Conservation (phyloP, 441 rosid species). For the Pelargonium myrrhifolium region DNA sequence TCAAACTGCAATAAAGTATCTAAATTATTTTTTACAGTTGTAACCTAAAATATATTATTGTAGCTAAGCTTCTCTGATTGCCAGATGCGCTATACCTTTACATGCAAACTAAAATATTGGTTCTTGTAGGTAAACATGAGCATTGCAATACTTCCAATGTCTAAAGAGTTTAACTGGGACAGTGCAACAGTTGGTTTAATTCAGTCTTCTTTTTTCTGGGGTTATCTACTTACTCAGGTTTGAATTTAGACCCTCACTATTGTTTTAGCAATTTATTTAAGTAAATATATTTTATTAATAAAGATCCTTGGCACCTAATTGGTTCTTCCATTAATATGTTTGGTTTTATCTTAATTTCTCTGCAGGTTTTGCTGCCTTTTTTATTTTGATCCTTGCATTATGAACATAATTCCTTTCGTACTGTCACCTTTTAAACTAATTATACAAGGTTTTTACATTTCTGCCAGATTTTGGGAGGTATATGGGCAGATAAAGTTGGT, state of each 20-base stretch:
- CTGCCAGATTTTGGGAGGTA: constrained; percentile 76
- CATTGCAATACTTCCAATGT: constrained; percentile 98
- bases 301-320: not conserved
- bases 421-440: constrained; percentile 2
- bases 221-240: constrained; percentile 93
- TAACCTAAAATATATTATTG: not conserved
- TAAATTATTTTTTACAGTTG: not conserved
- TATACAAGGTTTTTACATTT: constrained; percentile 18
- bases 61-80: not conserved
- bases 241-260: constrained; percentile 6
- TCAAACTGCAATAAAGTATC: constrained; percentile 7
- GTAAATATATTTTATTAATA: not conserved
- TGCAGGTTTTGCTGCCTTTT: not conserved
- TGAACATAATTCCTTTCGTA: not conserved
- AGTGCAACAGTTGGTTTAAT: constrained; percentile 96
- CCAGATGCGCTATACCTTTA: constrained; percentile 1
- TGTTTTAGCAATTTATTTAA: not conserved
- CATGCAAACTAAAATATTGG: constrained; percentile 14
- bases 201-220: constrained; percentile 99
- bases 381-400: not conserved
- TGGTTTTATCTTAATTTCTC: not conserved
- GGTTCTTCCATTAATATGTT: not conserved
- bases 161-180: constrained; percentile 86
- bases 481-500: constrained; percentile 95
- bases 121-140: constrained; percentile 89